Percentiles rank a stretch among this genome's conserved stretches.
Evolutionary conservation across 169 alveolate species (phyloP).

Genomic region (Plasmodium malariae): DNA sequence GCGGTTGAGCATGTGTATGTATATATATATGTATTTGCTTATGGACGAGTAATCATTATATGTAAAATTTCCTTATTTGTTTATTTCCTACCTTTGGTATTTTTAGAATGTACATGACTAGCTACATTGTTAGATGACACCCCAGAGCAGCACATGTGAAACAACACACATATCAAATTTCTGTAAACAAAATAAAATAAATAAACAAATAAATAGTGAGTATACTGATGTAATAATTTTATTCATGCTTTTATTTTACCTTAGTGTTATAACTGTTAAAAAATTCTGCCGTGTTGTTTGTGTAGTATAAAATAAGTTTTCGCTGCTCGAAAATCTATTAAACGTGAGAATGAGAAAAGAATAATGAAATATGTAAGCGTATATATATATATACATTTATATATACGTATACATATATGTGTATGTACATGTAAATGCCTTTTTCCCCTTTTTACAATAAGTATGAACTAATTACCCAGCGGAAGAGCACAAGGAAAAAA

Average conservation of each 20-base stretch:
- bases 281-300: conserved; percentile 43
- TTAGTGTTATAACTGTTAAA: conserved; percentile 35
- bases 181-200: conserved; percentile 27
- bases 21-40: conserved; percentile 3
- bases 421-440: too few species aligned
- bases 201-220: background rate
- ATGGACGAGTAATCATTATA: too few species aligned
- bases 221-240: background rate
- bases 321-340: conserved; percentile 70
- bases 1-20: background rate
- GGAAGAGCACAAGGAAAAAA: conserved; percentile 69
- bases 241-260: conserved; percentile 10
- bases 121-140: conserved; percentile 40
- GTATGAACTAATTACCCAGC: conserved; percentile 60
- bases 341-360: background rate
- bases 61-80: background rate
- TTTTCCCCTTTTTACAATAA: background rate
- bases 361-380: background rate
- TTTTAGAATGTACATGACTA: background rate
- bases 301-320: conserved; percentile 41
- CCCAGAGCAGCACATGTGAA: conserved; percentile 74
- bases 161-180: conserved; percentile 56
- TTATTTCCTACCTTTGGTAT: conserved; percentile 11
- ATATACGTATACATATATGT: background rate
- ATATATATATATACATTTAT: background rate